Base-by-base conservation (phyloP, 331 rosid species). In the Rhamnella rubrinervis region DNA sequence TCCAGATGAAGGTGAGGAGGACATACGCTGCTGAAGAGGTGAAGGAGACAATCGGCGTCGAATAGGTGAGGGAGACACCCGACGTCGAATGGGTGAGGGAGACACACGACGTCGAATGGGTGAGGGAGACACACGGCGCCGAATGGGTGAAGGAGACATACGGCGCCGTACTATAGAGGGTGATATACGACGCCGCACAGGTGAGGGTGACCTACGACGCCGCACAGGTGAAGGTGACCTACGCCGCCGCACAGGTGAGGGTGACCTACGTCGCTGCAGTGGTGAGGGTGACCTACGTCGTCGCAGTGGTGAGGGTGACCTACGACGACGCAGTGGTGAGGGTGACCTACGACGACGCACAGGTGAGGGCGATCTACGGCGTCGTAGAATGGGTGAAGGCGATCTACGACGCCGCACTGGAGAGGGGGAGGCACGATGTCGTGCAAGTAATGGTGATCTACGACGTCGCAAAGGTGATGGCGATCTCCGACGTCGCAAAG, bases 391-490 rank as follows among this genome's bases (percentile, higher is more conserved):
- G 6, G 67, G 68, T 1, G 73, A 74, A 0, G 82, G 85, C 6
- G 79, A 76, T 39, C 75, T 68, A 12, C 65, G 79, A 20, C 56
- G 77, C 0, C 66, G 56, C 1, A 28, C 0, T 0, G 83, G 86
- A 0, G 85, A 64, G 8, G 81, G 79, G 13, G 82, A 78, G 50
- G 67, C 60, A 13, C 58, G 82, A 10, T 52, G 77, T 2, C 75
- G 77, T 2, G 31, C 0, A 18, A 70, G 75, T 7, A 75, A 55
- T 28, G 75, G 74, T 5, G 68, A 59, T 47, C 78, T 75, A 18
- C 81, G 87, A 21, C 70, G 86, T 6, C 70, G 78, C 15, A n/a
- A 4, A 6, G 86, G 93, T 0, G 85, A 78, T 2, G 88, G 92
- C 1, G 92, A 87, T 66, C 89, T 73, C 0, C 66, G 81, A 5